These are phyloP conservation scores for Microsporum ferrugineum DNA, from an alignment of 2,329 filamentous ascomycete species.

Conservation along the genomic window DNA sequence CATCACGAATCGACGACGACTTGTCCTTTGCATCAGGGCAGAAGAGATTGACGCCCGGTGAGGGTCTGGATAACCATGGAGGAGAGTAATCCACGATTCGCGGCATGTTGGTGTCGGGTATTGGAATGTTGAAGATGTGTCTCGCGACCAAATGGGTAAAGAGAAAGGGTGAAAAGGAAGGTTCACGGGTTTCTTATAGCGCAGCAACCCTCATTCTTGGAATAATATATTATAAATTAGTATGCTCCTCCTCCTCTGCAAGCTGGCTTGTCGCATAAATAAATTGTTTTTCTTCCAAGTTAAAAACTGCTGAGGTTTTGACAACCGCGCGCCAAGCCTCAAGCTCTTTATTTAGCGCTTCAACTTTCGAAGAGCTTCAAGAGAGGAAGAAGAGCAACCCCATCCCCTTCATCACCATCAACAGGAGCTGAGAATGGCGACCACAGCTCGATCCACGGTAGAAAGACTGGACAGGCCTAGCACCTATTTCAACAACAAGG, in stretches of 20 bases:
- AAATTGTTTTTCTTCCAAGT: not conserved
- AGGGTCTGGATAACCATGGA: constrained; percentile 69
- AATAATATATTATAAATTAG: not conserved
- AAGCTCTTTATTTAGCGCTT: not conserved
- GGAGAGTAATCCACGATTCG: constrained; percentile 78
- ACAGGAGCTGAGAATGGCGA: not conserved
- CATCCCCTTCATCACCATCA: not conserved
- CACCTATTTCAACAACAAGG: constrained; percentile 79
- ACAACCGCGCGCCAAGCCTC: constrained; percentile 1
- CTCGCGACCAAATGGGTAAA: not conserved
- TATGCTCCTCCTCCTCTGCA: not conserved
- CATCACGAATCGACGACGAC: constrained; percentile 11
- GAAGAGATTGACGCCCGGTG: constrained; percentile 70
- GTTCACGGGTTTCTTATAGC: not conserved
- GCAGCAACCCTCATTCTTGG: not conserved
- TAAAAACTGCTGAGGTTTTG: not conserved
- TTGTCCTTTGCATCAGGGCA: constrained; percentile 39
- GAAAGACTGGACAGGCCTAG: constrained; percentile 89
- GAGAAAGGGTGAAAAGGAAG: not conserved
- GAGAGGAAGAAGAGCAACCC: not conserved
- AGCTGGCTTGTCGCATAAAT: not conserved
- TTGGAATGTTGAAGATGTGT: not conserved
- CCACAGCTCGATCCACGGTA: constrained; percentile 49
- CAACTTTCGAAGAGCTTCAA: not conserved
- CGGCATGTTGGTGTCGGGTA: constrained; percentile 50